A percentile compares a stretch with the other conserved stretches of the same genome.
Evolutionary conservation across 2,329 filamentous ascomycete genomes (phyloP).

Genomic region (Penicillium sp.): DNA sequence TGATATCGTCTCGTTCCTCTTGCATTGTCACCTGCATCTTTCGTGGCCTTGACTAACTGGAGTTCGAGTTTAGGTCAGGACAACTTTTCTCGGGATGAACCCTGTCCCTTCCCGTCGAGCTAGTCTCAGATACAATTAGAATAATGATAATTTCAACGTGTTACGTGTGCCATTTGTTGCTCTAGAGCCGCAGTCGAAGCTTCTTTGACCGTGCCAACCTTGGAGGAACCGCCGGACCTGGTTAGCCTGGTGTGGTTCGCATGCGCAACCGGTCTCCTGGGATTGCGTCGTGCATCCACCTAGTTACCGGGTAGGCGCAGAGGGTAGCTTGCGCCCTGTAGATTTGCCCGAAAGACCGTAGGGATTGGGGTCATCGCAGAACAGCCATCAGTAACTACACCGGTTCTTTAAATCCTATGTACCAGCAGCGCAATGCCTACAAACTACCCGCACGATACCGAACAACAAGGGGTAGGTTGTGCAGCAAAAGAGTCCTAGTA

Average conservation of each 20-base stretch:
- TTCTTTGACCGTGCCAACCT: background rate
- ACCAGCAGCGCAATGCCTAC: background rate
- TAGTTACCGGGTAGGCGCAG: background rate
- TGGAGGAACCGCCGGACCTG: background rate
- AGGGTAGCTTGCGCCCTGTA: background rate
- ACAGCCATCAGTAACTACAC: background rate
- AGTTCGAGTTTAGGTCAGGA: constrained; percentile 12
- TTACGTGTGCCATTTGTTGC: background rate
- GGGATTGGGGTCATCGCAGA: background rate
- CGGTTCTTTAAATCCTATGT: background rate
- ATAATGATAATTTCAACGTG: background rate
- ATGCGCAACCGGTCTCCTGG: background rate
- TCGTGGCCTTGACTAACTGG: constrained; percentile 20
- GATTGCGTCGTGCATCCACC: background rate
- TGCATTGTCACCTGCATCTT: constrained; percentile 13
- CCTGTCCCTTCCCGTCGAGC: background rate
- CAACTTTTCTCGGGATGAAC: background rate
- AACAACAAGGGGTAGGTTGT: background rate
- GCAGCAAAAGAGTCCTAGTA: background rate
- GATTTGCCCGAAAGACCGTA: background rate
- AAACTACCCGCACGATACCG: background rate
- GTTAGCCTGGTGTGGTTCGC: background rate
- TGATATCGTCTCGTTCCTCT: constrained; percentile 55
- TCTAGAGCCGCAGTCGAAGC: background rate
- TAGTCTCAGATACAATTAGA: constrained; percentile 5